Conservation (phyloP, 1,284 basidiomycete species). For the Rhodotorula mucilaginosa region DNA sequence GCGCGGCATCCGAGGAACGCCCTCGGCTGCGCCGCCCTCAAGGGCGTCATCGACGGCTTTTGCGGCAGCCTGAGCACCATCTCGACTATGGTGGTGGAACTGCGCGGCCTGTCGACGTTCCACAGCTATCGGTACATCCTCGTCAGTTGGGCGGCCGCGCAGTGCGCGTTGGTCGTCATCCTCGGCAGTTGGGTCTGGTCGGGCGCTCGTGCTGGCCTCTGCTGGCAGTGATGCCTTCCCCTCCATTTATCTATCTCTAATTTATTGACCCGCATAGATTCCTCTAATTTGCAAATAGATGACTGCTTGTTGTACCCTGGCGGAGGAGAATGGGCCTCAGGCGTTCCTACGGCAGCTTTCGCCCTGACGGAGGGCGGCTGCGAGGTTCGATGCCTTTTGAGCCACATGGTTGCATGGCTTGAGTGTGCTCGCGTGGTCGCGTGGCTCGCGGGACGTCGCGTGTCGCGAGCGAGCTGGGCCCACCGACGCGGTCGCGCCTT, state of each 20-base stretch:
- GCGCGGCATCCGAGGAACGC: conserved; percentile 53
- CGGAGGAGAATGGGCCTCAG: no score
- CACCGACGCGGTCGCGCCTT: no score
- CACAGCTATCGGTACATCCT: conserved; percentile 67
- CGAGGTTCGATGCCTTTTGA: no score
- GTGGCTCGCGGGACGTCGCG: background rate
- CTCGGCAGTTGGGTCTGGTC: conserved; percentile 69
- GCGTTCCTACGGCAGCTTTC: no score
- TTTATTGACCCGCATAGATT: no score
- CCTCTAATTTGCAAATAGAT: background rate
- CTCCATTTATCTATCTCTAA: background rate
- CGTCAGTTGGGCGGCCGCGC: conserved; percentile 67
- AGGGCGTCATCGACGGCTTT: conserved; percentile 83
- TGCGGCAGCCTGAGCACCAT: conserved; percentile 94
- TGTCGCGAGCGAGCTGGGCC: no score
- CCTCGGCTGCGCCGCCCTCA: conserved; percentile 63
- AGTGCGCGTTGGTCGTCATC: conserved; percentile 70
- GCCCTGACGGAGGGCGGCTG: no score
- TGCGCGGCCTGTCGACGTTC: conserved; percentile 59
- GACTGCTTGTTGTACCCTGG: no score
- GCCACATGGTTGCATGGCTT: background rate
- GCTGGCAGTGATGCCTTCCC: conserved; percentile 2
- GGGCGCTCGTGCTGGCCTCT: conserved; percentile 42
- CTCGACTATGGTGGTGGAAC: conserved; percentile 86
- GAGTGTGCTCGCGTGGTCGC: background rate